Evolutionary conservation across 306 rosid genomes (phyloP).

Genomic region (Cicer pinnatifidum): DNA sequence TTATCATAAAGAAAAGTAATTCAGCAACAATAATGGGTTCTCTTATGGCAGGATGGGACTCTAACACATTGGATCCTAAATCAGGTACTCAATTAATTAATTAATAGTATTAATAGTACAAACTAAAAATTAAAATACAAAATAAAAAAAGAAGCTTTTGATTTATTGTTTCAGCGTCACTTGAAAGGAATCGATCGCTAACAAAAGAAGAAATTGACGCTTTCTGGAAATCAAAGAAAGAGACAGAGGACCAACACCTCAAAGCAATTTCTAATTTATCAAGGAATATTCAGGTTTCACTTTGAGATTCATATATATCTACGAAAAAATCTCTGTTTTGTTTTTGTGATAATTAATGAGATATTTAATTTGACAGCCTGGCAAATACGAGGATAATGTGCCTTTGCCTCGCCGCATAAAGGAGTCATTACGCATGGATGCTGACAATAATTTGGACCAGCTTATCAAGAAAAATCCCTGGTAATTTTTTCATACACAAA

Average conservation of each 20-base stretch:
- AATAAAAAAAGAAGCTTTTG: too few relatives aligned
- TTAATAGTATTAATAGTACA: background rate
- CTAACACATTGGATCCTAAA: constrained; percentile 47
- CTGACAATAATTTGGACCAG: constrained; percentile 52
- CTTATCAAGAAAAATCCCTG: constrained; percentile 61
- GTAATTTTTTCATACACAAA: constrained; percentile 40
- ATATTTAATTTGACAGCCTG: constrained; percentile 14
- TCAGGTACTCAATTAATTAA: constrained; percentile 48
- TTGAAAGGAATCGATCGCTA: constrained; percentile 60
- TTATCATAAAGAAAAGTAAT: constrained; percentile 12
- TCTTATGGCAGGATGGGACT: constrained; percentile 81
- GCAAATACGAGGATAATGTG: constrained; percentile 27
- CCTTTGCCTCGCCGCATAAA: constrained; percentile 32
- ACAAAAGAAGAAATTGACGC: constrained; percentile 68
- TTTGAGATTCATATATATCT: background rate
- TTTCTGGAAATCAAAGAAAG: constrained; percentile 63
- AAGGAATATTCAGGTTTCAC: constrained; percentile 49
- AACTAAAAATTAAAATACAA: too few relatives aligned
- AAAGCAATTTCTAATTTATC: constrained; percentile 48
- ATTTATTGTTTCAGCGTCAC: constrained; percentile 38
- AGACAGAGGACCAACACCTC: constrained; percentile 62
- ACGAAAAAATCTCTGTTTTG: background rate
- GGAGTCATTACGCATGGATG: constrained; percentile 32
- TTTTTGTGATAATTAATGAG: background rate
- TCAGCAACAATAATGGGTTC: constrained; percentile 67